phyloP scores from a whole-genome alignment of 768 basidiomycete species.

The Pisolithus orientalis region DNA sequence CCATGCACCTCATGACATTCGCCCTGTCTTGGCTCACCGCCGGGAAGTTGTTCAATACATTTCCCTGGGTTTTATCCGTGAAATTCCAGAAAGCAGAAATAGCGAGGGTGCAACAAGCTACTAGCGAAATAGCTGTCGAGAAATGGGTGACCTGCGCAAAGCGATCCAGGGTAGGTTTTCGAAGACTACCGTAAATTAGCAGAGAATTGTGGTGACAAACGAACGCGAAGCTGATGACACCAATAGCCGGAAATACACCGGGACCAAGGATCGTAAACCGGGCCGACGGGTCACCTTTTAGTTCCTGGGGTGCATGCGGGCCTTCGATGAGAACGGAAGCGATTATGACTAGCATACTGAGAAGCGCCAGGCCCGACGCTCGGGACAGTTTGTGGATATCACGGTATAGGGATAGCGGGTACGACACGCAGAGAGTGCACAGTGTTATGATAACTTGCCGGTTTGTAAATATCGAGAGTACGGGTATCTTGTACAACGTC shows the following conservation, averaged over 20 bases:
- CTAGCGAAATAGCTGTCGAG: constrained; percentile 76
- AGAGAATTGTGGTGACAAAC: constrained; percentile 98
- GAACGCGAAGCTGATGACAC: constrained; percentile 95
- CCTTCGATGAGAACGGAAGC: constrained; percentile 78
- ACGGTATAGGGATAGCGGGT: constrained; percentile 90
- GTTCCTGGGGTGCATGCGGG: constrained; percentile 60
- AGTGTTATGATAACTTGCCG: constrained; percentile 86
- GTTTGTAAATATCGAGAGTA: constrained; percentile 74
- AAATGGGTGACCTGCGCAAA: constrained; percentile 91
- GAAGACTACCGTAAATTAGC: constrained; percentile 89
- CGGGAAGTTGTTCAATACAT: constrained; percentile 94
- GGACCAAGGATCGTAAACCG: constrained; percentile 72
- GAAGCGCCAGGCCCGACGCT: constrained; percentile 83
- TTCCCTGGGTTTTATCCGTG: constrained; percentile 90
- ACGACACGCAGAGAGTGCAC: constrained; percentile 85
- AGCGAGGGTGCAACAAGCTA: constrained; percentile 81
- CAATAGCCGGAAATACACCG: constrained; percentile 90
- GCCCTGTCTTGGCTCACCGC: constrained; percentile 36
- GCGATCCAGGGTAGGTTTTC: constrained; percentile 89
- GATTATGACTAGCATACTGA: constrained; percentile 95
- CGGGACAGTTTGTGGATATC: constrained; percentile 96
- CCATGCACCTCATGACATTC: neutral
- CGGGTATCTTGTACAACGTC: constrained; percentile 51
- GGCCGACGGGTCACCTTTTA: constrained; percentile 71
- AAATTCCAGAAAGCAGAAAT: constrained; percentile 84